A percentile compares a stretch with the other conserved stretches of the same genome.
phyloP scores from a whole-genome alignment of 2,329 filamentous ascomycete species.

The Niveomyces coronatus region DNA sequence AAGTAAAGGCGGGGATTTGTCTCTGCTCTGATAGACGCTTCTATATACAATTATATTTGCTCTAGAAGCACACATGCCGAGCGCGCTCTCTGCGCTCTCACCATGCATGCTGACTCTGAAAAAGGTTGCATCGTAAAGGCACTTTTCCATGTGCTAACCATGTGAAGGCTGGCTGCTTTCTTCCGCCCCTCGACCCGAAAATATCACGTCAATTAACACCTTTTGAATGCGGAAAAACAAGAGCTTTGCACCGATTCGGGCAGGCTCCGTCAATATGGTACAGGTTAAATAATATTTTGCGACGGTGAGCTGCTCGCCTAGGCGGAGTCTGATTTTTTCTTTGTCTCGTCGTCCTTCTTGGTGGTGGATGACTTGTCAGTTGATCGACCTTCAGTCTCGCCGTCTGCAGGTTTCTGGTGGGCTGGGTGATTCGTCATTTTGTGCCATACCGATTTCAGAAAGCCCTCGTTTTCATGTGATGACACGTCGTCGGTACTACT shows the following conservation, averaged over 20 bases:
- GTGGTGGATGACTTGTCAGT: conserved; percentile 7
- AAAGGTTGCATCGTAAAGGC: too few relatives aligned
- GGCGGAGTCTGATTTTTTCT: conserved; percentile 10
- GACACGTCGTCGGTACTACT: conserved; percentile 23
- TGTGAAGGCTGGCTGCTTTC: too few relatives aligned
- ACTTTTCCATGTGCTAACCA: too few relatives aligned
- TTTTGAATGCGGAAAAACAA: not conserved
- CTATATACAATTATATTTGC: conserved; percentile 7
- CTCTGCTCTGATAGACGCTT: conserved; percentile 6
- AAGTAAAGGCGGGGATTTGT: conserved; percentile 2
- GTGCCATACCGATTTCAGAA: conserved; percentile 90
- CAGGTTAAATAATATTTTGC: not conserved
- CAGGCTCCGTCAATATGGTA: conserved; percentile 4
- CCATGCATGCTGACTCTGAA: too few relatives aligned
- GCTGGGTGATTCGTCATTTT: conserved; percentile 69
- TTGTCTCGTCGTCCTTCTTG: conserved; percentile 15
- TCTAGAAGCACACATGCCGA: conserved; percentile 5
- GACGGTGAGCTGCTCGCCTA: not conserved
- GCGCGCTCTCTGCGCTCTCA: not conserved
- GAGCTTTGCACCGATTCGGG: not conserved
- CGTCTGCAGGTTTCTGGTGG: conserved; percentile 32
- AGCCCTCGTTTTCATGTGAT: conserved; percentile 72
- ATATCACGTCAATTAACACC: conserved; percentile 6
- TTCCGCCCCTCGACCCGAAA: too few relatives aligned
- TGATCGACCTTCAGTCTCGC: conserved; percentile 15